Evolutionary conservation across 495 filamentous ascomycete species (phyloP).

Genomic region (Hypoxylon rickii): DNA sequence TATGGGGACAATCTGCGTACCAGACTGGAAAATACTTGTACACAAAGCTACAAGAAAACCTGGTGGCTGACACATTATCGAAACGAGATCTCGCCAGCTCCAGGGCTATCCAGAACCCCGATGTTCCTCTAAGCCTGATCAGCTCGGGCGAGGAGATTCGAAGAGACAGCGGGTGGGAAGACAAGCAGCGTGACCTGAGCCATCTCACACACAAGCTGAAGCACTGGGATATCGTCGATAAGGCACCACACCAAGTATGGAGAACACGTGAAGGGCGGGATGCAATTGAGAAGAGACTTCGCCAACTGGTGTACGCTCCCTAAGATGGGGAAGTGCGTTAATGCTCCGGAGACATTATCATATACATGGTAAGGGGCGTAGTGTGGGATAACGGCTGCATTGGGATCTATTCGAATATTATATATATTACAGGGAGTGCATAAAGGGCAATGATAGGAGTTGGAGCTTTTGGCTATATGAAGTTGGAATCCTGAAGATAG

Average conservation of each 20-base stretch:
- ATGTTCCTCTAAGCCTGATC: constrained; percentile 77
- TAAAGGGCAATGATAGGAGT: too few species aligned
- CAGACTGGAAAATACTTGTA: constrained; percentile 82
- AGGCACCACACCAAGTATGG: constrained; percentile 91
- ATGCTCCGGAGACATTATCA: not conserved
- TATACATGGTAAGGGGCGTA: not conserved
- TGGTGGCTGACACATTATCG: constrained; percentile 81
- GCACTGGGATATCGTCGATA: constrained; percentile 83
- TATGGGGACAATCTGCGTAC: constrained; percentile 76
- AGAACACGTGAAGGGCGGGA: constrained; percentile 65
- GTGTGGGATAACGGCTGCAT: not conserved
- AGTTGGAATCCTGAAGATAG: too few species aligned
- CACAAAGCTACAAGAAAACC: constrained; percentile 87
- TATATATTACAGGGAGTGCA: too few species aligned
- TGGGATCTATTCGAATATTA: not conserved
- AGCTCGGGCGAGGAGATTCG: constrained; percentile 69
- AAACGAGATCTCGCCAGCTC: constrained; percentile 79
- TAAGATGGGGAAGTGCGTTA: not conserved
- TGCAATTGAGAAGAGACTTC: constrained; percentile 71
- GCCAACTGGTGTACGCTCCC: constrained; percentile 55
- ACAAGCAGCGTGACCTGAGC: constrained; percentile 81
- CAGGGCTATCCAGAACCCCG: constrained; percentile 71
- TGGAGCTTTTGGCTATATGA: too few species aligned
- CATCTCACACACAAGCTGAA: constrained; percentile 73
- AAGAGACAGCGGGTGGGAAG: constrained; percentile 69